These are phyloP conservation scores for Seminavis robusta DNA, from an alignment of 108 stramenopile genomes.

Conservation along the genomic window DNA sequence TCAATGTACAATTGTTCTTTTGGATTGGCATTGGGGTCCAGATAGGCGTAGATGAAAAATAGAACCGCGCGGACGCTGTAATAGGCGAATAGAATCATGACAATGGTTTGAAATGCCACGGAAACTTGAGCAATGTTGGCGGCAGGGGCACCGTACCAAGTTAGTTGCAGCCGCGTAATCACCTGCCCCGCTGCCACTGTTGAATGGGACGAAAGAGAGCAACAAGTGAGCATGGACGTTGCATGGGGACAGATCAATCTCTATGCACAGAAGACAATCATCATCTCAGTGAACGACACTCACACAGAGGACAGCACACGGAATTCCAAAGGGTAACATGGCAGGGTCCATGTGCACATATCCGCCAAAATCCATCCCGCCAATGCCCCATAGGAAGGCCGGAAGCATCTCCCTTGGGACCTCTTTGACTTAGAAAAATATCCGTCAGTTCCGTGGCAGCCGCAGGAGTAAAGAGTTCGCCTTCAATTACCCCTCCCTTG, in stretches of 20 bases:
- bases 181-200: constrained; percentile 6
- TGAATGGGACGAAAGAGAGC: too few relatives aligned
- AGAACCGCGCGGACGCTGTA: not conserved
- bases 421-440: not conserved
- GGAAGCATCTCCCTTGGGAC: not conserved
- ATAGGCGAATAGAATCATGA: not conserved
- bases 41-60: not conserved
- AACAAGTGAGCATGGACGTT: too few relatives aligned
- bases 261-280: too few relatives aligned
- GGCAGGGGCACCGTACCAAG: not conserved
- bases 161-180: constrained; percentile 4
- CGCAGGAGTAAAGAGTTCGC: too few relatives aligned
- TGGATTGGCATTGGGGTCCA: constrained; percentile 3
- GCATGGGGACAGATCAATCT: too few relatives aligned
- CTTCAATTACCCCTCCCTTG: too few relatives aligned
- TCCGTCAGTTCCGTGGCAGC: too few relatives aligned
- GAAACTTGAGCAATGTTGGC: not conserved
- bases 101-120: constrained; percentile 1
- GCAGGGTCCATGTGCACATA: constrained; percentile 1
- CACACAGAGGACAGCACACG: not conserved
- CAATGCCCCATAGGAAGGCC: constrained; percentile 9
- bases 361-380: constrained; percentile 2
- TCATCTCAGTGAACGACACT: too few relatives aligned
- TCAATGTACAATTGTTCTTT: constrained; percentile 3
- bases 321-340: not conserved